Evolutionary conservation across 805 yeast species (phyloP).

Genomic region (Ascoidea asiatica): DNA sequence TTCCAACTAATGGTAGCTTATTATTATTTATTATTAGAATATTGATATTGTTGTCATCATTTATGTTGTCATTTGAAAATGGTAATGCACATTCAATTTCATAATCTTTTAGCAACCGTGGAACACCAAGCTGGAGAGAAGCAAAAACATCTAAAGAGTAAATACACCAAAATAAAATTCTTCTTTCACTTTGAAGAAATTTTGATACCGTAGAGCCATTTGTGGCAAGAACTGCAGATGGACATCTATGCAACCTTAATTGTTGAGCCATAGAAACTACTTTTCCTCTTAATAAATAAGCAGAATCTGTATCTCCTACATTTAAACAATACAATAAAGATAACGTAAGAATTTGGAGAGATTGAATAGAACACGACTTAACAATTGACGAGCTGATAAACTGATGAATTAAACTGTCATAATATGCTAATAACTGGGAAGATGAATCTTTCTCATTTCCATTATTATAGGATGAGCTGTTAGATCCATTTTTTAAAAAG

Average conservation of each 20-base stretch:
- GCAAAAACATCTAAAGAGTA: slow-evolving; percentile 67
- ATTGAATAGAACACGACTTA: slow-evolving; percentile 46
- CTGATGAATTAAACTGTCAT: slow-evolving; percentile 48
- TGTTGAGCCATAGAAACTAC: slow-evolving; percentile 78
- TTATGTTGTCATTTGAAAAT: slow-evolving; percentile 31
- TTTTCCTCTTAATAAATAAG: slow-evolving; percentile 65
- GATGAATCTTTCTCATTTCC: neutral
- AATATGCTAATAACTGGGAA: slow-evolving; percentile 26
- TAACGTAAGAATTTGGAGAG: slow-evolving; percentile 55
- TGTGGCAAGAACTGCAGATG: slow-evolving; percentile 63
- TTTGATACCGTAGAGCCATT: slow-evolving; percentile 51
- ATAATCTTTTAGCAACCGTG: slow-evolving; percentile 63
- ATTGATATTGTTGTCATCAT: slow-evolving; percentile 31
- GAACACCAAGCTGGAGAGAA: slow-evolving; percentile 69
- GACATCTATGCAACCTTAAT: slow-evolving; percentile 73
- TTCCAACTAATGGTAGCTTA: slow-evolving; percentile 51
- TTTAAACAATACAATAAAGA: slow-evolving; percentile 60
- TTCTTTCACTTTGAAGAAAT: slow-evolving; percentile 70
- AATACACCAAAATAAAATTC: slow-evolving; percentile 75
- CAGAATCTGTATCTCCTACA: slow-evolving; percentile 58
- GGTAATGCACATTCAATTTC: slow-evolving; percentile 85
- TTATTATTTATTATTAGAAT: slow-evolving; percentile 46
- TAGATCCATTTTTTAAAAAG: slow-evolving; percentile 1
- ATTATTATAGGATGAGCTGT: slow-evolving; percentile 11
- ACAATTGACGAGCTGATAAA: slow-evolving; percentile 49